phyloP scores from a whole-genome alignment of 441 rosid species.

The Corymbia citriodora region DNA sequence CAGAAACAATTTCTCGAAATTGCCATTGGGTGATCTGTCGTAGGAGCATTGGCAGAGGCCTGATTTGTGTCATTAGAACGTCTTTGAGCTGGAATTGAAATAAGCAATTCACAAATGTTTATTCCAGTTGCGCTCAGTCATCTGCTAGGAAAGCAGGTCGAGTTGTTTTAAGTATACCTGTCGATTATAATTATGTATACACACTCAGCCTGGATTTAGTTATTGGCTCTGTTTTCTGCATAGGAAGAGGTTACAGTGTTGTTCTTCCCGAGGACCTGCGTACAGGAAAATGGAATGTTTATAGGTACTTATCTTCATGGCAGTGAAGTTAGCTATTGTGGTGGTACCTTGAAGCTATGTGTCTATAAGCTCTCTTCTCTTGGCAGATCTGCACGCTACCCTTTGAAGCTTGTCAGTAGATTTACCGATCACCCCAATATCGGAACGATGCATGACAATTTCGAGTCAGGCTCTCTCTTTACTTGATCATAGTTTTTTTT shows the following conservation, averaged over 20 bases:
- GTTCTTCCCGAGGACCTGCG: conserved; percentile 93
- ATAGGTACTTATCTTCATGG: conserved; percentile 43
- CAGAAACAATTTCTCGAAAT: not conserved
- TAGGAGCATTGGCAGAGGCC: not conserved
- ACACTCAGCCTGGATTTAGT: not conserved
- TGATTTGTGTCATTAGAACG: not conserved
- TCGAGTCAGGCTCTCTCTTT: not conserved
- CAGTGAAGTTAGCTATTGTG: not conserved
- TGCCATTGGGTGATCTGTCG: not conserved
- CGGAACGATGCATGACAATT: conserved; percentile 10
- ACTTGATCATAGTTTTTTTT: not conserved
- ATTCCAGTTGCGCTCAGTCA: not conserved
- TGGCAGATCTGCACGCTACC: conserved; percentile 75
- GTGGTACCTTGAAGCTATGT: not conserved
- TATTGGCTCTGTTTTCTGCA: not conserved
- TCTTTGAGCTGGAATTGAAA: not conserved
- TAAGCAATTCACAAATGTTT: not conserved
- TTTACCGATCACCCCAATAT: conserved; percentile 15
- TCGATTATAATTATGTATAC: not conserved
- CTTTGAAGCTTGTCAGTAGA: conserved; percentile 71
- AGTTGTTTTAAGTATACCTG: not conserved
- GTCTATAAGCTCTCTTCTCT: not conserved
- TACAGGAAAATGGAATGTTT: conserved; percentile 90
- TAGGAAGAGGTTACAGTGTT: conserved; percentile 54
- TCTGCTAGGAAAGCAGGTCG: not conserved